phyloP scores from a whole-genome alignment of 495 filamentous ascomycete genomes.

The Penicillium subrubescens region DNA sequence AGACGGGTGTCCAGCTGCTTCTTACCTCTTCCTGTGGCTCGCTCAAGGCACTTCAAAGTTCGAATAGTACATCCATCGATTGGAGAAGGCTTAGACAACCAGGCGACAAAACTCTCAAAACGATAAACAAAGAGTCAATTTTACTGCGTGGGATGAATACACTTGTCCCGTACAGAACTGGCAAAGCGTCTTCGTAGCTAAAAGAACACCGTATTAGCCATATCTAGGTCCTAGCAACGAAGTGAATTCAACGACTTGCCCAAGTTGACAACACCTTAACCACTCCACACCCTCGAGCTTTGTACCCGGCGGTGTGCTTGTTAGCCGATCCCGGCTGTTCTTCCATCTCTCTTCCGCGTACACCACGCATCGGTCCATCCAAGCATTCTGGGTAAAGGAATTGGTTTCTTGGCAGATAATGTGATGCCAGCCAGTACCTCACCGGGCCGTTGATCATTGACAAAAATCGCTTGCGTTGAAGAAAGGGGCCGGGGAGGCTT shows the following conservation, averaged over 20 bases:
- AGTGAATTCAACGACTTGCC: slow-evolving; percentile 11
- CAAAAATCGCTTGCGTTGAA: not conserved
- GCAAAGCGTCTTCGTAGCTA: slow-evolving; percentile 22
- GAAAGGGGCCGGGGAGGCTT: not conserved
- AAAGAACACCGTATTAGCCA: slow-evolving; percentile 1
- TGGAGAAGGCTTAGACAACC: slow-evolving; percentile 9
- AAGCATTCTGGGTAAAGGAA: slow-evolving; percentile 1
- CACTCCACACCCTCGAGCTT: slow-evolving; percentile 18
- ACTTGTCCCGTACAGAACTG: slow-evolving; percentile 22
- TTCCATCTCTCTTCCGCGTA: slow-evolving; percentile 1
- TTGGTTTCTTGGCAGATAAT: slow-evolving; percentile 11
- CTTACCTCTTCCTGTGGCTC: not conserved
- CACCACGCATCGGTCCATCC: slow-evolving; percentile 2
- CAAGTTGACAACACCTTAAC: slow-evolving; percentile 22
- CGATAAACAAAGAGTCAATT: slow-evolving; percentile 13
- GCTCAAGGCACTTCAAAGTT: not conserved
- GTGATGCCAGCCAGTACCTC: slow-evolving; percentile 19
- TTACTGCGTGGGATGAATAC: slow-evolving; percentile 6
- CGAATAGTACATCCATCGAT: slow-evolving; percentile 9
- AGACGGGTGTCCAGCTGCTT: not conserved
- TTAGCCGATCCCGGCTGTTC: not conserved
- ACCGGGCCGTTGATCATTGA: not conserved
- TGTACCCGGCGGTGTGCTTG: not conserved
- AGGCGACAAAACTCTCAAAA: slow-evolving; percentile 14
- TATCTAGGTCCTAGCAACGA: not conserved